These are phyloP conservation scores for Tetradesmus lagerheimii DNA, from an alignment of 139 green algal species.

Conservation along the genomic window DNA sequence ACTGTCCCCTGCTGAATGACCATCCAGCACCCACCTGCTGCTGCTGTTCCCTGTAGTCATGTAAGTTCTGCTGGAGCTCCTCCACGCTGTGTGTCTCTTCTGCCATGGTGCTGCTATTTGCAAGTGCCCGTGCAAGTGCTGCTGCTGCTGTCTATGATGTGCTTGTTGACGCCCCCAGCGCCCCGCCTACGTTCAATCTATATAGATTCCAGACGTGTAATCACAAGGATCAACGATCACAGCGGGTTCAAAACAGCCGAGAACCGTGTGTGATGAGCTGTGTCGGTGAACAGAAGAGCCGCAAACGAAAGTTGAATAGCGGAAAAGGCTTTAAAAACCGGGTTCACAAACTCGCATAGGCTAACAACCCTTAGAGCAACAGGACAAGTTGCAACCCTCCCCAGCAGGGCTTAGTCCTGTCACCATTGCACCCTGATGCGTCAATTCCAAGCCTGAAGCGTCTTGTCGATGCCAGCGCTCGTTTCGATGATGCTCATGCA, in stretches of 20 bases:
- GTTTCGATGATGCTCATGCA: not conserved
- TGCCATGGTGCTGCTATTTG: constrained; percentile 21
- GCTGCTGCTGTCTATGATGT: not conserved
- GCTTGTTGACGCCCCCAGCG: not conserved
- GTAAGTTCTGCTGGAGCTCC: constrained; percentile 69
- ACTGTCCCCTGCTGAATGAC: no score
- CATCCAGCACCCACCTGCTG: constrained; percentile 56
- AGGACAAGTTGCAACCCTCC: not conserved
- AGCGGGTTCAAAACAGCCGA: not conserved
- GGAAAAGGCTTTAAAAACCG: no score
- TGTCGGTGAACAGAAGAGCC: not conserved
- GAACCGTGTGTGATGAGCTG: not conserved
- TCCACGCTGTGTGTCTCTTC: constrained; percentile 43
- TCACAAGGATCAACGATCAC: not conserved
- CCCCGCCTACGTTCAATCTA: not conserved
- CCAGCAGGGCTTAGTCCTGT: not conserved
- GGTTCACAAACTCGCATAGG: no score
- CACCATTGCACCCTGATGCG: not conserved
- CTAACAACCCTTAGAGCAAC: no score
- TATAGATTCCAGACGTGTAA: not conserved
- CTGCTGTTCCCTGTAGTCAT: constrained; percentile 70
- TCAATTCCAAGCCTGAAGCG: not conserved
- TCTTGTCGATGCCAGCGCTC: not conserved
- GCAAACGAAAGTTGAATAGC: not conserved
- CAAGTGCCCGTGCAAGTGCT: not conserved